Evolutionary conservation across 352 stramenopile species (phyloP).

Genomic region (Labyrinthula sp.): DNA sequence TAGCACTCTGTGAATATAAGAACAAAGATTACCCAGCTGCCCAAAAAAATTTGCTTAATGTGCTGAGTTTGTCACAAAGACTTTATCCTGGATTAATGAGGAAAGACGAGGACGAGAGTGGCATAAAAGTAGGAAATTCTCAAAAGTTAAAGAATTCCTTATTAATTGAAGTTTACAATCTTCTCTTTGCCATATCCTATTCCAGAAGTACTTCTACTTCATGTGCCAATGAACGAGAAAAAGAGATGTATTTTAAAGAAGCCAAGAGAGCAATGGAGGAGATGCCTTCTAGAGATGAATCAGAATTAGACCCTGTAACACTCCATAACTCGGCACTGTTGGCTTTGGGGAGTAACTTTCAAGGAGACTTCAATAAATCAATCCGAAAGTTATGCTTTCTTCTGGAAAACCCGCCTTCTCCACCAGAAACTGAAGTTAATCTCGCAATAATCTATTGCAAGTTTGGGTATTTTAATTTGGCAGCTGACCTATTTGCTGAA

Average conservation of each 20-base stretch:
- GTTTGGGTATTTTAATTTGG: slow-evolving; percentile 76
- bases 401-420: slow-evolving; percentile 72
- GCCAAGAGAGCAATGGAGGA: slow-evolving; percentile 66
- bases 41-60: no score
- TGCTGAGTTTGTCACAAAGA: no score
- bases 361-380: slow-evolving; percentile 62
- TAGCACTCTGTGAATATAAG: no score
- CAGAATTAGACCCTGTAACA: slow-evolving; percentile 74
- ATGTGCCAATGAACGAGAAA: no score
- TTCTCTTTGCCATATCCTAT: slow-evolving; percentile 82
- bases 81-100: no score
- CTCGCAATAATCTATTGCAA: slow-evolving; percentile 74
- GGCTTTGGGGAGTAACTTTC: no score
- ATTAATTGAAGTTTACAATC: slow-evolving; percentile 75
- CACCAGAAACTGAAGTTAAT: slow-evolving; percentile 80
- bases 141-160: slow-evolving; percentile 66
- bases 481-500: slow-evolving; percentile 77
- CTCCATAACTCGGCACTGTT: slow-evolving; percentile 65
- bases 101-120: no score
- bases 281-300: slow-evolving; percentile 62
- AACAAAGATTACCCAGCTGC: no score
- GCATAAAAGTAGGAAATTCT: no score
- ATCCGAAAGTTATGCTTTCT: slow-evolving; percentile 86
- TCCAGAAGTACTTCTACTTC: slow-evolving; percentile 56
- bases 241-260: no score